Conservation (phyloP, 106 monocot species). For the Acorus calamus region DNA sequence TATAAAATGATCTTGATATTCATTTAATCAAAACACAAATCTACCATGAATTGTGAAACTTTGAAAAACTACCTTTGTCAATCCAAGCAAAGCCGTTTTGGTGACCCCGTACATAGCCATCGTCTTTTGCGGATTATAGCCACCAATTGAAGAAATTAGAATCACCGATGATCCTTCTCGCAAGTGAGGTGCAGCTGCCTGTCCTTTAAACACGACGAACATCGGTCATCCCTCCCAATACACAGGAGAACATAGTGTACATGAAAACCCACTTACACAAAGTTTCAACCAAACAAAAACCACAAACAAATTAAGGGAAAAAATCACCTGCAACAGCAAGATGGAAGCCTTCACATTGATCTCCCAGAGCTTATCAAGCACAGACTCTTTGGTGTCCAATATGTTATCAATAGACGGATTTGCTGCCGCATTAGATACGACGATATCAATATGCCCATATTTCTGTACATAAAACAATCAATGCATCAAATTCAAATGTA, state of each 20-base stretch:
- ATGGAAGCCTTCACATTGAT: constrained; percentile 86
- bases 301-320: not conserved
- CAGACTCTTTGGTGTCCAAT: constrained; percentile 53
- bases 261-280: too few relatives aligned
- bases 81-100: constrained; percentile 84
- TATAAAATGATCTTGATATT: too few relatives aligned
- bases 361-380: constrained; percentile 95
- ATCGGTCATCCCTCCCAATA: too few relatives aligned
- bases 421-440: constrained; percentile 94
- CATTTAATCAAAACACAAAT: not conserved
- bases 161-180: constrained; percentile 80
- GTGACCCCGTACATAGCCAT: constrained; percentile 94
- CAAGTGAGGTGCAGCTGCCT: constrained; percentile 62
- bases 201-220: not conserved
- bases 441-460: constrained; percentile 77
- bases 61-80: constrained; percentile 66
- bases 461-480: constrained; percentile 26
- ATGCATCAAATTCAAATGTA: too few relatives aligned
- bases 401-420: constrained; percentile 74
- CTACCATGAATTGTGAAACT: too few relatives aligned
- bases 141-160: constrained; percentile 73
- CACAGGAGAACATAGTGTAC: too few relatives aligned
- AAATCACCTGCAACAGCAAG: constrained; percentile 57
- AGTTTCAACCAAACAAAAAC: too few relatives aligned
- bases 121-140: constrained; percentile 41